Base-by-base conservation (phyloP, 495 filamentous ascomycete species). In the Daldinia vernicosa region DNA sequence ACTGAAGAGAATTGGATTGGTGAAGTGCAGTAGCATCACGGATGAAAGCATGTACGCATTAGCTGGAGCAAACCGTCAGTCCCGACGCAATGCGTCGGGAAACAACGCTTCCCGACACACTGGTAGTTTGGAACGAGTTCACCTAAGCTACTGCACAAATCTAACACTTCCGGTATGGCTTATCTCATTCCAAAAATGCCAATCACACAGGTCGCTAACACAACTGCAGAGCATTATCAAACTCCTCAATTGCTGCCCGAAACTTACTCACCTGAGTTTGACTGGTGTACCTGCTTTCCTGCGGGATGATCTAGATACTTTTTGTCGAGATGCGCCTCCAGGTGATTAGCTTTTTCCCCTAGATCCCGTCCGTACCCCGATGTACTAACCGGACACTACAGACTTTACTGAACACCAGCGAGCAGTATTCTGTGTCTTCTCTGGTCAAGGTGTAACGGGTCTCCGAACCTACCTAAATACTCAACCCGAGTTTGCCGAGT, bases 391-490 rank as follows among this genome's bases (percentile, higher is more conserved):
- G 15, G 9, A 37, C 51, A 6, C 58, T 24, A 55, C 17, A 90
- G 96, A 98, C 80, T 99, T 99, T 76, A 98, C 94, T 33, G 90
- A 95, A 6, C 93, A 97, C 74, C 95, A 99, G 77, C 89, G 95
- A 61, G 89, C 92, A 8, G 93, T 98, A 22, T 99, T 96, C 78
- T 99, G 96, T 77, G 96, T 99, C 45, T 99, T 98, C 79, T 97
- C 93, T 17, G 95, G 96, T 9, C 83, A 87, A 37, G 94, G 94
- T 22, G 96, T 99, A 28, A 83, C 83, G 33, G 84, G 85, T 53
- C 87, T 99, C 4, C 93, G 96, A 26, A 82, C 87, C 26, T 89
- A 92, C 73, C 84, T 99, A 33, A 97, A 96, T 69, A 83, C 74
- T 15, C 75, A 82, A 33, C 70, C 75, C 0, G 69, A 72, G 33